Evolutionary conservation across 2,329 filamentous ascomycete species (phyloP).

Genomic region (Phyllosticta citribraziliensis): DNA sequence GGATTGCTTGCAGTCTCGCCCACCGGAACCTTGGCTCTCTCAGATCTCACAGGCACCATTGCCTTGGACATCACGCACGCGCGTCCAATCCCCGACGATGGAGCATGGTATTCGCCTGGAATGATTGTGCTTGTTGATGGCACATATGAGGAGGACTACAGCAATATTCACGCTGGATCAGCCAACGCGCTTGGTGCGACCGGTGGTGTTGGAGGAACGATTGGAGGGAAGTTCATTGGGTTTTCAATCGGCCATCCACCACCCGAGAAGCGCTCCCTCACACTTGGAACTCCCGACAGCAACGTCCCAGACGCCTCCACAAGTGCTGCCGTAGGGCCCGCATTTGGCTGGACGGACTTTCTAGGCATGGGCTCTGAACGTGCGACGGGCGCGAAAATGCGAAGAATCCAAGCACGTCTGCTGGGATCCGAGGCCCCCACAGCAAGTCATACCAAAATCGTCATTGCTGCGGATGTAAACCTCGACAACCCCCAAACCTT

Average conservation of each 20-base stretch:
- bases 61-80: constrained; percentile 73
- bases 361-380: constrained; percentile 84
- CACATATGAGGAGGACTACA: constrained; percentile 89
- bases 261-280: constrained; percentile 71
- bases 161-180: constrained; percentile 52
- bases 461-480: constrained; percentile 38
- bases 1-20: constrained; percentile 74
- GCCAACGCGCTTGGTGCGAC: constrained; percentile 55
- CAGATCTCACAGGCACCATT: constrained; percentile 82
- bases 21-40: constrained; percentile 70
- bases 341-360: constrained; percentile 95
- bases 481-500: constrained; percentile 77
- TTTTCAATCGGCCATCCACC: constrained; percentile 89
- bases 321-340: constrained; percentile 26
- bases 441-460: constrained; percentile 23
- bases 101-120: constrained; percentile 85
- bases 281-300: constrained; percentile 46
- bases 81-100: constrained; percentile 70
- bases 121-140: constrained; percentile 95
- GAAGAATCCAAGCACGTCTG: constrained; percentile 62
- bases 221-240: constrained; percentile 84
- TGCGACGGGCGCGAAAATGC: constrained; percentile 73
- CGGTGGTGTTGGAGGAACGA: constrained; percentile 76
- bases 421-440: constrained; percentile 32
- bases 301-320: constrained; percentile 44